Evolutionary conservation across 2,329 filamentous ascomycete genomes (phyloP), one percentile per base, ranked within the genome.

Genomic region (Aureobasidium sp.): DNA sequence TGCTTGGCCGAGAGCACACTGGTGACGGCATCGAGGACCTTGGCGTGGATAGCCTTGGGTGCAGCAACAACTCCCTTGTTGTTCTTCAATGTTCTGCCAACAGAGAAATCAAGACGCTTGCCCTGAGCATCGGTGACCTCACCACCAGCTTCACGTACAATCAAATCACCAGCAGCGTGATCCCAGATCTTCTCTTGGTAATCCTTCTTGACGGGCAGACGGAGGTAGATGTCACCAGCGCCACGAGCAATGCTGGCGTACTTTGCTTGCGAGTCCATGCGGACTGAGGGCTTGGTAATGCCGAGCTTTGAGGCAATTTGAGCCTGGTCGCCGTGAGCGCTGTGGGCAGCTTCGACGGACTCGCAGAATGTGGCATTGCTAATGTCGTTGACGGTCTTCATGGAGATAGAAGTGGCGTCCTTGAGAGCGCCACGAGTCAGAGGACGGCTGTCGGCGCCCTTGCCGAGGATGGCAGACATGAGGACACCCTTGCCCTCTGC

Each of bases 181-280:
- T 99, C 94, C 94, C 94, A 99, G 68, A 99, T 99, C 84, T 99
- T 99, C 82, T 99, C 94, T 74, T 96, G 86, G 78, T 99, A 99
- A 60, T 88, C 87, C 68, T 87, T 88, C 73, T 85, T 89, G 32
- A 90, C 88, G 3, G 94, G 94, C 63, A 99, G 79, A 60, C 95
- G 85, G 63, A 99, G 83, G 77, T 99, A 99, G 67, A 99, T 87
- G 72, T 99, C 94, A 55, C 92, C 94, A 5, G 92, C 91, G 50
- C 94, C 94, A 66, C 94, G 84, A 39, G 94, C 94, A 73, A 99
- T 96, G 39, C 90, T 94, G 65, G 88, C 93, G 77, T 99, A 99
- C 78, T 99, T 99, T 69, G 94, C 93, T 78, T 99, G 94, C 58
- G 90, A 96, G 78, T 99, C 94, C 88, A 99, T 94, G 67, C 93